A percentile compares a stretch with the other conserved stretches of the same genome.
These are phyloP conservation scores for Xylariaceae sp. DNA, from an alignment of 2,329 filamentous ascomycete species.

Conservation along the genomic window DNA sequence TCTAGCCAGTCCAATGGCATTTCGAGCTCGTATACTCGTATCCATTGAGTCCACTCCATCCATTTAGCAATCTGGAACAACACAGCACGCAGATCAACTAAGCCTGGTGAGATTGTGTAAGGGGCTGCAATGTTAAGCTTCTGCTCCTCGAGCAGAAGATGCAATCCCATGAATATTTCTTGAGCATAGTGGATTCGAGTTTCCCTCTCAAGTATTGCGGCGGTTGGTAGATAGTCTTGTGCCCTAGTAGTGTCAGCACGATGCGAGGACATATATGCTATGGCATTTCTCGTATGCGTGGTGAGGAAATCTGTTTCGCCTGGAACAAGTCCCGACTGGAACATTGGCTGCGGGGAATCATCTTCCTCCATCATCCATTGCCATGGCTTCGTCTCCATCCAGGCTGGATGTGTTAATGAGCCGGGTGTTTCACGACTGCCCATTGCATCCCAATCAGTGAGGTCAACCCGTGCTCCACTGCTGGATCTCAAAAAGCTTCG, in stretches of 20 bases:
- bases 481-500: conserved; percentile 40
- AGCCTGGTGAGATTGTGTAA: conserved; percentile 51
- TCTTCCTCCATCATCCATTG: conserved; percentile 71
- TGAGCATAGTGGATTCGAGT: conserved; percentile 66
- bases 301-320: conserved; percentile 51
- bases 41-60: conserved; percentile 71
- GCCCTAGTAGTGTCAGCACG: conserved; percentile 61
- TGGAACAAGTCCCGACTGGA: conserved; percentile 32
- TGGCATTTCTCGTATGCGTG: conserved; percentile 62
- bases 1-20: conserved; percentile 53
- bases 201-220: conserved; percentile 56
- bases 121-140: conserved; percentile 72
- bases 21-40: conserved; percentile 56
- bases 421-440: conserved; percentile 54
- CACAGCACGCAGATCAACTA: conserved; percentile 68
- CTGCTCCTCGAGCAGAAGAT: conserved; percentile 86
- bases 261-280: conserved; percentile 67
- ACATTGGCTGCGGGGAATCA: conserved; percentile 40
- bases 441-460: conserved; percentile 54
- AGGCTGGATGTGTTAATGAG: conserved; percentile 56
- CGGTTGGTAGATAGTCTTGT: conserved; percentile 70
- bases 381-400: conserved; percentile 71
- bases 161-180: conserved; percentile 76
- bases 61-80: conserved; percentile 82
- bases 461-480: conserved; percentile 40